phyloP scores from a whole-genome alignment of 31 red algal genomes.

The Asparagopsis taxiformis region DNA sequence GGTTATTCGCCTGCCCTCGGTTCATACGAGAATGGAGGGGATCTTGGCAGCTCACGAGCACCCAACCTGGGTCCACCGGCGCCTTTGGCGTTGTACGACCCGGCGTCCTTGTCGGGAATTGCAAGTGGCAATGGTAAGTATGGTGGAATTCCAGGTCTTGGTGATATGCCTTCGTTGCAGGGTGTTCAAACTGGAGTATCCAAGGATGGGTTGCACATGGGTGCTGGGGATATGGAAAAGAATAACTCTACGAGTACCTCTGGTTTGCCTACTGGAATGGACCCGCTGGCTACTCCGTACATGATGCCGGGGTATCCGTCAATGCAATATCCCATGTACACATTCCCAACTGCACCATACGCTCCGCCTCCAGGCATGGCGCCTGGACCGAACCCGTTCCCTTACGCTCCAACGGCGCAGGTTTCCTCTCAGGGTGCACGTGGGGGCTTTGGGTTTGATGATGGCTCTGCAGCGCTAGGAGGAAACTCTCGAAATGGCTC shows the following conservation, averaged over 20 bases:
- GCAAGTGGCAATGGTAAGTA: slow-evolving; percentile 58
- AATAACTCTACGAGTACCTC: slow-evolving; percentile 23
- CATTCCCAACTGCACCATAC: slow-evolving; percentile 59
- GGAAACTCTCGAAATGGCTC: slow-evolving; percentile 40
- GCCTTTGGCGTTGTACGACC: slow-evolving; percentile 60
- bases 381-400: slow-evolving; percentile 44
- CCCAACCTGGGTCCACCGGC: slow-evolving; percentile 54
- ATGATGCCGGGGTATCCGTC: slow-evolving; percentile 70
- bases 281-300: slow-evolving; percentile 58
- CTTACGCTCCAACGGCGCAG: slow-evolving; percentile 50
- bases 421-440: slow-evolving; percentile 61
- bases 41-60: slow-evolving; percentile 53
- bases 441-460: slow-evolving; percentile 79
- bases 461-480: slow-evolving; percentile 41
- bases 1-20: slow-evolving; percentile 46
- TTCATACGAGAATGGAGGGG: slow-evolving; percentile 49
- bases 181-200: slow-evolving; percentile 31
- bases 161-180: slow-evolving; percentile 44
- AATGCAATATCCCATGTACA: slow-evolving; percentile 66
- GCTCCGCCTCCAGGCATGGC: slow-evolving; percentile 43
- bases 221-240: slow-evolving; percentile 46
- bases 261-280: slow-evolving; percentile 55
- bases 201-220: slow-evolving; percentile 59
- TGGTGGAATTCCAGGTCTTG: slow-evolving; percentile 64
- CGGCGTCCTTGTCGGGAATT: slow-evolving; percentile 29